Percentiles rank a stretch among this genome's conserved stretches.
Conservation (phyloP, 2,329 filamentous ascomycete species). For the Scytalidium lignicola region DNA sequence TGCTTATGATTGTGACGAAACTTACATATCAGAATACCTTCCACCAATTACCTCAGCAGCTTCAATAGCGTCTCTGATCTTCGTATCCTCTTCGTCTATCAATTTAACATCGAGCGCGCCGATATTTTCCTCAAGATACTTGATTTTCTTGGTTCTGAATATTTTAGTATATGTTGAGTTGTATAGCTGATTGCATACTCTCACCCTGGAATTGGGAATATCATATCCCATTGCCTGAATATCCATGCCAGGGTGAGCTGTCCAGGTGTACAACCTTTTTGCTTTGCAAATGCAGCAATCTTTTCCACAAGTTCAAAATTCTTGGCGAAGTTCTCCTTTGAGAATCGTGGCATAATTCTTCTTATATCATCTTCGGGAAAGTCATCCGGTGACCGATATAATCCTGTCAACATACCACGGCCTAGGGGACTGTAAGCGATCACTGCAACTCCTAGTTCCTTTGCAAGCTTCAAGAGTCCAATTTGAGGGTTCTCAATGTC, state of each 20-base stretch:
- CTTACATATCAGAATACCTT: too few species aligned
- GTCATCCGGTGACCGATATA: constrained; percentile 39
- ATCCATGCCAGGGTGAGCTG: constrained; percentile 51
- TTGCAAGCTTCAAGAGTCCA: constrained; percentile 46
- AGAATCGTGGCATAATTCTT: constrained; percentile 37
- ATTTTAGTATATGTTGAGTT: too few species aligned
- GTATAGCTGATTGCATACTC: too few species aligned
- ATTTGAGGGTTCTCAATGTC: constrained; percentile 50
- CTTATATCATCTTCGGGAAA: constrained; percentile 46
- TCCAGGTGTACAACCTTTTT: constrained; percentile 42
- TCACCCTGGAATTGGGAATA: too few species aligned
- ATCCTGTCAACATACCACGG: constrained; percentile 51
- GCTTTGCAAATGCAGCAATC: constrained; percentile 43
- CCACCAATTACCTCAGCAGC: too few species aligned
- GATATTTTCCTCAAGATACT: too few species aligned
- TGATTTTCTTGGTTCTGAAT: too few species aligned
- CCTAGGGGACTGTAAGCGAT: constrained; percentile 57
- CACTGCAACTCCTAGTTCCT: constrained; percentile 52
- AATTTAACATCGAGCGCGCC: too few species aligned
- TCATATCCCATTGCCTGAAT: too few species aligned
- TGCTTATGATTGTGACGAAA: too few species aligned
- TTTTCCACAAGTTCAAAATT: constrained; percentile 46
- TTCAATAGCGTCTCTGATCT: too few species aligned
- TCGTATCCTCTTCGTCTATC: too few species aligned
- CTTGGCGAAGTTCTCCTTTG: constrained; percentile 40